Evolutionary conservation across 106 monocot genomes (phyloP), one percentile per base, ranked within the genome.

Genomic region (Dendrobium catenatum): DNA sequence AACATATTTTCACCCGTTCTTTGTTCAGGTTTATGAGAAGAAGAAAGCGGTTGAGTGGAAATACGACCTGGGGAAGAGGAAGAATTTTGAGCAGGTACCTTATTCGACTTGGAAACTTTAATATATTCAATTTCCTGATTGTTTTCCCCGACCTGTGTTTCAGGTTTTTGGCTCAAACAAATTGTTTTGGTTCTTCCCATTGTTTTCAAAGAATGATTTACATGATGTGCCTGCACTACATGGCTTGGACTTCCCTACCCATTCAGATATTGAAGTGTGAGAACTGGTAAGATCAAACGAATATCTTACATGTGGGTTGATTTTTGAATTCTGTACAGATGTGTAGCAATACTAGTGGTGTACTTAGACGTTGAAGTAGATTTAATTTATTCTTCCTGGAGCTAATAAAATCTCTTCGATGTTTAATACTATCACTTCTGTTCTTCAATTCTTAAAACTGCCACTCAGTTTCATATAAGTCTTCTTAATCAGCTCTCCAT

Each of bases 131-230:
- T 41, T 68, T 58, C 55, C 8, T 47, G n/a, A 49, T 73, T 76
- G n/a, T 7, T 73, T 42, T 48, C 82, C 42, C 8, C 78, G 48
- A 1, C 10, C 15, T 11, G 7, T 74, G 40, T 64, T 24, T 31
- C 72, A 94, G 94, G 96, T 96, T 82, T 96, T 96, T 84, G 96
- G 96, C 68, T 88, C 84, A 43, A 94, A 86, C 55, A 94, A 89
- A 70, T 37, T 84, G 75, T 72, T 94, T 16, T 96, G 96, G 96
- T 88, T 96, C 78, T 56, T 94, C 6, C 96, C 94, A 3, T 42
- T 96, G 64, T 89, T 81, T 75, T 90, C 94, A 13, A 58, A 79
- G 9, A 85, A 90, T 43, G 92, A 94, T 88, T 70, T 92, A 37
- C 81, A 90, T 31, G 89, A 85, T 54, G 77, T 89, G 15, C 87